phyloP scores from a whole-genome alignment of 2,329 filamentous ascomycete species.

The Diaporthe vexans region DNA sequence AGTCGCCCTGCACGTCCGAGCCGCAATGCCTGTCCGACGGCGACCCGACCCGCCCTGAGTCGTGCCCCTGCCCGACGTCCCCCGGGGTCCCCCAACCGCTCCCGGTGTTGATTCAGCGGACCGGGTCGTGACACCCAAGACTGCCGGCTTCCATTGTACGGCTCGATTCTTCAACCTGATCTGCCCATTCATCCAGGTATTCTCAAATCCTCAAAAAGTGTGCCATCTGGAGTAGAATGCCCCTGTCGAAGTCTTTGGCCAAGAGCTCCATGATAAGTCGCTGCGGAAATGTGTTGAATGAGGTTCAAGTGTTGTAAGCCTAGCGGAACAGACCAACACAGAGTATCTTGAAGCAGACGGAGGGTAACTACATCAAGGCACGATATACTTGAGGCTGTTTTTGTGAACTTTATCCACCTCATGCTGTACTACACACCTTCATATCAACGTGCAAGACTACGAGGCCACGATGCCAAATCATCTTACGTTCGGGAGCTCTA shows the following conservation, averaged over 20 bases:
- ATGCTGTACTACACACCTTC: no score
- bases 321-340: background rate
- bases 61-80: background rate
- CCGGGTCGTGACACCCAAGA: background rate
- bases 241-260: background rate
- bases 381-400: no score
- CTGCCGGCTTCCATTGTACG: no score
- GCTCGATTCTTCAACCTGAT: background rate
- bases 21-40: slow-evolving; percentile 32
- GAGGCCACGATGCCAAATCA: no score
- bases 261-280: background rate
- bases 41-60: background rate
- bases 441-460: no score
- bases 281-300: background rate
- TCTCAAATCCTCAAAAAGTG: background rate
- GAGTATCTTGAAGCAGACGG: no score
- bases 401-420: no score
- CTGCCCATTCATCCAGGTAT: background rate
- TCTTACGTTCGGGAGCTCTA: no score
- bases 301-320: background rate
- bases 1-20: slow-evolving; percentile 33
- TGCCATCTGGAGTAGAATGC: background rate
- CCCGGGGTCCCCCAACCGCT: background rate
- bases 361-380: no score
- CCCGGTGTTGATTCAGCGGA: background rate